These are phyloP conservation scores for Beauveria sp. DNA, from an alignment of 2,329 filamentous ascomycete species.

Conservation along the genomic window DNA sequence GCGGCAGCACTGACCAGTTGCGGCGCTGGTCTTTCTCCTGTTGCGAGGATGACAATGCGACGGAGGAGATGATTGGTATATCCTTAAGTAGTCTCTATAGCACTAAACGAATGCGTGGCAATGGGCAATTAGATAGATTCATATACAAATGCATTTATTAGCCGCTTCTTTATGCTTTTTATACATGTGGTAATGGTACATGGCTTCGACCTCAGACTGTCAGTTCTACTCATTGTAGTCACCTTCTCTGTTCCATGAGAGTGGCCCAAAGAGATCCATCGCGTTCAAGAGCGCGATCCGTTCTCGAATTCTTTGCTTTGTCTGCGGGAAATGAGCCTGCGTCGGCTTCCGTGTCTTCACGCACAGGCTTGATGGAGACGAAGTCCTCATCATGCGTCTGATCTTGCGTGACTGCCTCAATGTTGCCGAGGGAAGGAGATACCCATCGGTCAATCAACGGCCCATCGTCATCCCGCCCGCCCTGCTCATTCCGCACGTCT, in stretches of 20 bases:
- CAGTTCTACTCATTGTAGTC: background rate
- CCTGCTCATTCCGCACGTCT: background rate
- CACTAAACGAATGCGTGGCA: background rate
- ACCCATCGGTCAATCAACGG: conserved; percentile 6
- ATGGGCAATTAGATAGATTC: conserved; percentile 3
- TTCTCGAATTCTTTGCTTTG: background rate
- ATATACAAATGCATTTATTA: conserved; percentile 12
- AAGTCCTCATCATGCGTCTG: background rate
- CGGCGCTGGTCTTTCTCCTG: background rate
- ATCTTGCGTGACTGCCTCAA: background rate
- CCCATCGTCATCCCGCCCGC: background rate
- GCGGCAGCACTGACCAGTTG: background rate
- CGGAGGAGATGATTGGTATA: background rate
- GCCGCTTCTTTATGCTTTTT: background rate
- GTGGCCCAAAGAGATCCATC: background rate
- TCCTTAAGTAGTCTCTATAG: background rate
- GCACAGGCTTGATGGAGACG: background rate
- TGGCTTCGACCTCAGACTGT: background rate
- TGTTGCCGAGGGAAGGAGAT: background rate
- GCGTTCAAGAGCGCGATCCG: background rate
- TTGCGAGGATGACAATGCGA: background rate
- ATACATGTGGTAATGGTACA: conserved; percentile 4
- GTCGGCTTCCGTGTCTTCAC: background rate
- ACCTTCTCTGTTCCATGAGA: background rate
- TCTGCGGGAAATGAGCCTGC: background rate